phyloP scores from a whole-genome alignment of 768 basidiomycete genomes.

The Leccinum pellstonianum region DNA sequence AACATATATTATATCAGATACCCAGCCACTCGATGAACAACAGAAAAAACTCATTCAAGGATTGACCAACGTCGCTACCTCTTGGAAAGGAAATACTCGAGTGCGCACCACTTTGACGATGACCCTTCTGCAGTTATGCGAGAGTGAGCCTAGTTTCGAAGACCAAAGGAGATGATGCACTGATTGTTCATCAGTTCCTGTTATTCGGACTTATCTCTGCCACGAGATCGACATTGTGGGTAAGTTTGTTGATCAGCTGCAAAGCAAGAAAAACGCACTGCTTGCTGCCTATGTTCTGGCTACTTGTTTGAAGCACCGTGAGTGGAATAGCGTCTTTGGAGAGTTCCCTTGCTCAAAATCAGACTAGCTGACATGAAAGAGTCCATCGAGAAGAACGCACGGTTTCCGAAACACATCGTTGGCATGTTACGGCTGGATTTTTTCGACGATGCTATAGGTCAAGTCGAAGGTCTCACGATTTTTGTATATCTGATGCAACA shows the following conservation, averaged over 20 bases:
- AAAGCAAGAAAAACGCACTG: conserved; percentile 14
- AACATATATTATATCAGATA: conserved; percentile 5
- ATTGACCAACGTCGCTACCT: conserved; percentile 2
- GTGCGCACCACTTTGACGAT: conserved; percentile 24
- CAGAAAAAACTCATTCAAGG: conserved; percentile 14
- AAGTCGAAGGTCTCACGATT: conserved; percentile 25
- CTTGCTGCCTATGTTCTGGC: conserved; percentile 23
- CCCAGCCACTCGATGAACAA: background rate
- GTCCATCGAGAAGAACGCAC: conserved; percentile 1
- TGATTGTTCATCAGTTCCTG: conserved; percentile 8
- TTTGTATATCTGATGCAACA: conserved; percentile 21
- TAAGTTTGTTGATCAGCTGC: conserved; percentile 18
- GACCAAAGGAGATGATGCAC: background rate
- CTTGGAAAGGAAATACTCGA: background rate
- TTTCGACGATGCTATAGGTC: conserved; percentile 26
- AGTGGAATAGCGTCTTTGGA: background rate
- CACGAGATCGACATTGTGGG: conserved; percentile 3
- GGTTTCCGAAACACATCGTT: conserved; percentile 12
- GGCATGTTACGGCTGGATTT: conserved; percentile 21
- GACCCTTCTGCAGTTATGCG: conserved; percentile 23
- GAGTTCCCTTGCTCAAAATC: background rate
- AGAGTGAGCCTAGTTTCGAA: conserved; percentile 11
- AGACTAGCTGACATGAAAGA: conserved; percentile 16
- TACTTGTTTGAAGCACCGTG: conserved; percentile 16
- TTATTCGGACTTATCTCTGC: conserved; percentile 9